Percentiles rank a stretch among this genome's conserved stretches.
phyloP scores from a whole-genome alignment of 805 yeast species.

The Candida railenensis region DNA sequence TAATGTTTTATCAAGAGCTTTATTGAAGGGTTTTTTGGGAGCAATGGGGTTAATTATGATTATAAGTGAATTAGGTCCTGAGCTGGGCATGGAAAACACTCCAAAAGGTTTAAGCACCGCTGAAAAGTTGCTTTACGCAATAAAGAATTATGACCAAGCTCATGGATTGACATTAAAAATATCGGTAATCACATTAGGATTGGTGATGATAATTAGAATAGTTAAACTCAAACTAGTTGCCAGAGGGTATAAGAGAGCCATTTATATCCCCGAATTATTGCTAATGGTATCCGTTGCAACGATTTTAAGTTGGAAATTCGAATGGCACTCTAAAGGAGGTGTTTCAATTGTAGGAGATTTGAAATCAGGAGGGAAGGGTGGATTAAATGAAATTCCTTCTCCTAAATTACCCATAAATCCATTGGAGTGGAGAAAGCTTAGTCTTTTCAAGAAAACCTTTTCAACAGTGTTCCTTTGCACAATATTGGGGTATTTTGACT shows the following conservation, averaged over 20 bases:
- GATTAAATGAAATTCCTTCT: neutral
- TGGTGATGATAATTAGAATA: conserved; percentile 20
- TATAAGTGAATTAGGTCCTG: conserved; percentile 52
- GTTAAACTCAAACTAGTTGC: conserved; percentile 17
- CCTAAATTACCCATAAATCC: conserved; percentile 19
- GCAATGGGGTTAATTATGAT: conserved; percentile 87
- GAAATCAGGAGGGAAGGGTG: conserved; percentile 1
- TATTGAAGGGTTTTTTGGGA: conserved; percentile 78
- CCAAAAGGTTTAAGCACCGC: conserved; percentile 20
- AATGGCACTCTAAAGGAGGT: conserved; percentile 23
- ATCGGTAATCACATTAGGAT: conserved; percentile 18
- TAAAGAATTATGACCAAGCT: conserved; percentile 8
- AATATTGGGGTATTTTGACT: conserved; percentile 33
- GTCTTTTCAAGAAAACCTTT: conserved; percentile 23
- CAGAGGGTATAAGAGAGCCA: conserved; percentile 14
- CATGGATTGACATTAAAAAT: conserved; percentile 17
- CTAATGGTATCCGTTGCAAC: conserved; percentile 31
- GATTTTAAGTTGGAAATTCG: conserved; percentile 19
- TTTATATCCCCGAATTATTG: conserved; percentile 32
- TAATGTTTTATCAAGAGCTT: conserved; percentile 71
- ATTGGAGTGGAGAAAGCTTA: conserved; percentile 14
- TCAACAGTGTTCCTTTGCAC: conserved; percentile 32
- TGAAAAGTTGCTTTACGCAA: conserved; percentile 17
- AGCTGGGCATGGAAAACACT: conserved; percentile 27
- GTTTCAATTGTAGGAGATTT: conserved; percentile 31